Conservation (phyloP, 257 asterid species). For the Thymus mandschuricus region DNA sequence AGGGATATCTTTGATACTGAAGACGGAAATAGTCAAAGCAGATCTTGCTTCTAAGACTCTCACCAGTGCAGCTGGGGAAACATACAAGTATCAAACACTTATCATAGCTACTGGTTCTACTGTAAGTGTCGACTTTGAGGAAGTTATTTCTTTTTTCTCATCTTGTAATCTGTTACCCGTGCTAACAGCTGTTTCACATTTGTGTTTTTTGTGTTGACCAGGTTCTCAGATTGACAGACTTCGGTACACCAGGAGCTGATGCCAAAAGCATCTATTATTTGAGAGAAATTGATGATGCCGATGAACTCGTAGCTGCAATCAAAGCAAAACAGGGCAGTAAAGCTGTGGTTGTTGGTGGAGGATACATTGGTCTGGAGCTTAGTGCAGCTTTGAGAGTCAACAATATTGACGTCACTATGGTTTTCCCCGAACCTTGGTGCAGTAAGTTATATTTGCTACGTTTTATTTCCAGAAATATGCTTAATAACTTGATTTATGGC, state of each 20-base stretch:
- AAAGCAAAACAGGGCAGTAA: constrained; percentile 67
- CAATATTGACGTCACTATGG: constrained; percentile 74
- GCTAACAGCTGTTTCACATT: constrained; percentile 20
- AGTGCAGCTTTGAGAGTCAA: constrained; percentile 78
- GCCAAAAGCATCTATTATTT: constrained; percentile 75
- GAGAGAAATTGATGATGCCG: constrained; percentile 85
- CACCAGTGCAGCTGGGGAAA: constrained; percentile 65
- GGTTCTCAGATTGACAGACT: constrained; percentile 74
- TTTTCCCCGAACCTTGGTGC: constrained; percentile 96
- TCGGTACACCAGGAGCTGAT: constrained; percentile 80
- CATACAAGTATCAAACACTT: constrained; percentile 54
- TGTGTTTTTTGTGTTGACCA: constrained; percentile 29
- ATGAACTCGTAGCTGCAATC: constrained; percentile 71
- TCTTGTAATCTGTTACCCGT: constrained; percentile 3
- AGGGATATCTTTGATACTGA: constrained; percentile 66
- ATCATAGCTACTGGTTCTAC: constrained; percentile 87
- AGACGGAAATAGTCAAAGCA: constrained; percentile 77
- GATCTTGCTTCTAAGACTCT: constrained; percentile 76
- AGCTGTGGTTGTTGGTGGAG: constrained; percentile 91
- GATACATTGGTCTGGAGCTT: constrained; percentile 89
- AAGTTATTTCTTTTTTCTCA: not conserved
- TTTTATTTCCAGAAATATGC: not conserved
- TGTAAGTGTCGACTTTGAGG: constrained; percentile 36
- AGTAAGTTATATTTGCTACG: constrained; percentile 50
- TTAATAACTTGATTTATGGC: not conserved